phyloP scores from a whole-genome alignment of 352 stramenopile genomes.

The Phytophthora idaei region DNA sequence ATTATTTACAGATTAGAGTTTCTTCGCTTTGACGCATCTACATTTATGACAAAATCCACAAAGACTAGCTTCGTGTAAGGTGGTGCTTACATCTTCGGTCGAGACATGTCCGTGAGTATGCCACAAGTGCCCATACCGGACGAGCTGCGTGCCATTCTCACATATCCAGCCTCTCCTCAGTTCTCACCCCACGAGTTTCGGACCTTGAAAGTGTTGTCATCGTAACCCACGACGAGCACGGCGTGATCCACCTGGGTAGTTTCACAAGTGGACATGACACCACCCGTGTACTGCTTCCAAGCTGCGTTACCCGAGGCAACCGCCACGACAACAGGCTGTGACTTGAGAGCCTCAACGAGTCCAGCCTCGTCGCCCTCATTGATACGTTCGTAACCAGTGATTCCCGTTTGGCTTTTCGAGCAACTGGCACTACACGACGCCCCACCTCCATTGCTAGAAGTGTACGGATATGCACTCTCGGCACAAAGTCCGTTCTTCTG shows the following conservation, averaged over 20 bases:
- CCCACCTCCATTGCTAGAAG: constrained; percentile 21
- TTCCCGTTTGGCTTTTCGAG: constrained; percentile 35
- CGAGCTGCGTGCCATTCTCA: constrained; percentile 79
- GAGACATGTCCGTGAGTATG: constrained; percentile 58
- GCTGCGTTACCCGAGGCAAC: constrained; percentile 92
- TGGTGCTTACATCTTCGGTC: constrained; percentile 41
- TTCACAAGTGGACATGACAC: constrained; percentile 80
- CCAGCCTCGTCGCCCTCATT: constrained; percentile 65
- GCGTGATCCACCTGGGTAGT: constrained; percentile 95
- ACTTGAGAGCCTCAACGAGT: constrained; percentile 85
- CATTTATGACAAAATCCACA: constrained; percentile 23
- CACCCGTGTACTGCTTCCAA: constrained; percentile 96
- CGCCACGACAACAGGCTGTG: constrained; percentile 92
- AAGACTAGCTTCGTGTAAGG: background rate
- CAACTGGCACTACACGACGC: constrained; percentile 39
- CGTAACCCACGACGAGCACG: constrained; percentile 96
- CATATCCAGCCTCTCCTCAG: constrained; percentile 93
- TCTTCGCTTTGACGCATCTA: constrained; percentile 14
- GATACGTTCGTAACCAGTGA: constrained; percentile 60
- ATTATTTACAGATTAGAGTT: constrained; percentile 21
- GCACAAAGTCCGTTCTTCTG: constrained; percentile 79
- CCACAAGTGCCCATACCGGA: constrained; percentile 49
- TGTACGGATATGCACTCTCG: constrained; percentile 82
- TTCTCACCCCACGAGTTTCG: constrained; percentile 96
- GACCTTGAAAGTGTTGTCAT: constrained; percentile 86